Base-by-base conservation (phyloP, 805 yeast genomes). In the Saturnispora besseyi region DNA sequence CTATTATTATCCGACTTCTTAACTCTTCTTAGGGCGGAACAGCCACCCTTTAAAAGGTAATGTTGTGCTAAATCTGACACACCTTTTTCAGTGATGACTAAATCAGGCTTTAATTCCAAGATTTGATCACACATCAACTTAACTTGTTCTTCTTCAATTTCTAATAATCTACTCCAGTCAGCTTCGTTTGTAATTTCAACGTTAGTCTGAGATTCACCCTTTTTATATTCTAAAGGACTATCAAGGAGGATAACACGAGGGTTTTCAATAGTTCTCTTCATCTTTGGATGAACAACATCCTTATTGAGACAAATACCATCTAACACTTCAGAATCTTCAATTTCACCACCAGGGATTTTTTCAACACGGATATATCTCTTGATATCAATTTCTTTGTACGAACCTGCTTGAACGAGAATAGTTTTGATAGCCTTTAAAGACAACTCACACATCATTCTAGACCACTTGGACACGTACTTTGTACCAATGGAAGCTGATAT, bases 121-220 rank as follows among this genome's bases (percentile, higher is more conserved):
- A 93, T 78, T 59, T 82, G 85, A 55, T 87, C 96, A 70, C 97
- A 90, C 74, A 91, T 72, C 49, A 77, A 61, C 62, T 84, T 84
- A 55, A 93, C 90, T 71, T 93, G 99, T 68, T 93, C 99, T 72
- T 93, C 99, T 71, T 93, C 99, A 63, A 93, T 91, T 71, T 91
- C 89, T 61, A 93, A 74, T 55, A 93, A 80, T 68, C 98, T 81
- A 65, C 83, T 84, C 98, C 98, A 93, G 71, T 93, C 99, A 55
- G 82, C 86, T 68, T 91, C 98, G 62, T 88, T 88, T 41, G 96
- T 84, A 67, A 93, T 90, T 72, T 93, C 99, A 58, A 93, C 87
- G 69, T 93, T 91, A 48, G 98, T 93, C 69, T 93, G 99, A 3
- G 97, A 89, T 72, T 93, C 99, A 57, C 99, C 99, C 76, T 93